Evolutionary conservation across 2,329 filamentous ascomycete genomes (phyloP), one percentile per base, ranked within the genome.

Genomic region (Zelopaecilomyces penicillatus): DNA sequence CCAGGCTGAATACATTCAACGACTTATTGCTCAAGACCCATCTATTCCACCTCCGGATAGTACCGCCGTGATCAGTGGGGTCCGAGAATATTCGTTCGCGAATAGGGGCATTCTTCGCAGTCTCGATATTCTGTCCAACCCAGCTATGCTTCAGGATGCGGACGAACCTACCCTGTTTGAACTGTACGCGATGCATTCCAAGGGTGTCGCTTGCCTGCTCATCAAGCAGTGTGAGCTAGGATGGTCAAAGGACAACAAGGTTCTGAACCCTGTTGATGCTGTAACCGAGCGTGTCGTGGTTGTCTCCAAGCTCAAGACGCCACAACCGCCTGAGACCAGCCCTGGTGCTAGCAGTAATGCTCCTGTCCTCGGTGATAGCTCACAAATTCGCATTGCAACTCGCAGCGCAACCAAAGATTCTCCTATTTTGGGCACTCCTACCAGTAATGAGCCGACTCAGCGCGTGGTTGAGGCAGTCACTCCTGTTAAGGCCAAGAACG

Each of bases 131-230:
- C 76, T 97, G 28, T 80, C 83, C 57, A 82, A 75, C 54, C 81
- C 85, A 31, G 78, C 83, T 44, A 76, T 80, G 50, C 67, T 74
- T 5, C 73, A 80, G 48, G 76, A 78, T 34, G 72, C 72, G 27
- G 82, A 84, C 26, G 85, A 93, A 51, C 79, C 80, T 11, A 81
- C 83, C 0, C 69, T 96, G 10, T 97, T 98, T 58, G 93, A 98
- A 69, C 75, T 98, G 7, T 98, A 98, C 62, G 85, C 88, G 30
- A 95, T 96, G 84, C 91, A 98, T 65, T 96, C 93, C 8, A 94
- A 89, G 68, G 93, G 93, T 49, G 89, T 97, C n/a, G 90, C 90
- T 12, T 91, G 87, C 56, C 64, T 97, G 43, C 82, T 82, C 51
- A 81, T 98, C 62, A 91, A 85, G 63, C 87, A 91, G 61, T 80